Conservation (phyloP, 805 yeast genomes). For the Spathaspora girioi region DNA sequence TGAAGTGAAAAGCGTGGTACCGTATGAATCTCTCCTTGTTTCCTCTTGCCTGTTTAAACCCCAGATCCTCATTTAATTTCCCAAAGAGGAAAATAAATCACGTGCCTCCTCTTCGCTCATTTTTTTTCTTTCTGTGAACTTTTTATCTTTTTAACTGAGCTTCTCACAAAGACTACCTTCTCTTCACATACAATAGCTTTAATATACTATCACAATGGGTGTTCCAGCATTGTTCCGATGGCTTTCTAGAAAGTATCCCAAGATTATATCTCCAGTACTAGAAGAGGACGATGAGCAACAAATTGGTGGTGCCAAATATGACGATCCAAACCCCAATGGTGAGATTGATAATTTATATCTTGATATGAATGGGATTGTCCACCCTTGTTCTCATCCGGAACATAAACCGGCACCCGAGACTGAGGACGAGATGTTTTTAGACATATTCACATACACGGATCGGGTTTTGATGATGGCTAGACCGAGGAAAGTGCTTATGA, state of each 20-base stretch:
- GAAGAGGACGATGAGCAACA: constrained; percentile 66
- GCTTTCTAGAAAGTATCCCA: constrained; percentile 90
- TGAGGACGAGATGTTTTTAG: constrained; percentile 95
- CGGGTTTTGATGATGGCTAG: constrained; percentile 90
- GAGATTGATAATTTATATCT: constrained; percentile 90
- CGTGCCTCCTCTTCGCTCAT: background rate
- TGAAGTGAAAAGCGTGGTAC: too few relatives aligned
- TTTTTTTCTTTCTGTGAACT: background rate
- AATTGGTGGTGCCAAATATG: constrained; percentile 60
- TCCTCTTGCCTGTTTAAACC: too few relatives aligned
- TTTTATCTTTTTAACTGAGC: too few relatives aligned
- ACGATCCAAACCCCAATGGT: constrained; percentile 87
- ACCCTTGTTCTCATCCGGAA: constrained; percentile 98
- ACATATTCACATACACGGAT: constrained; percentile 88
- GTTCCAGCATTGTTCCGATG: constrained; percentile 98
- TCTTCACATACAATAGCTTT: background rate
- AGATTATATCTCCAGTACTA: constrained; percentile 84
- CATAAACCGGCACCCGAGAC: constrained; percentile 93
- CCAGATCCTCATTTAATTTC: too few relatives aligned
- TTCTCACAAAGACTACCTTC: background rate
- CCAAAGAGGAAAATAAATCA: background rate
- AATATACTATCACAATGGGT: constrained; percentile 53
- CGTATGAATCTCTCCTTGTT: too few relatives aligned
- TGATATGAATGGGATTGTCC: constrained; percentile 99
- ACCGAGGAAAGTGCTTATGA: constrained; percentile 87